Base-by-base conservation (phyloP, 148 eudicot genomes). In the Rhododendron mucronatum region DNA sequence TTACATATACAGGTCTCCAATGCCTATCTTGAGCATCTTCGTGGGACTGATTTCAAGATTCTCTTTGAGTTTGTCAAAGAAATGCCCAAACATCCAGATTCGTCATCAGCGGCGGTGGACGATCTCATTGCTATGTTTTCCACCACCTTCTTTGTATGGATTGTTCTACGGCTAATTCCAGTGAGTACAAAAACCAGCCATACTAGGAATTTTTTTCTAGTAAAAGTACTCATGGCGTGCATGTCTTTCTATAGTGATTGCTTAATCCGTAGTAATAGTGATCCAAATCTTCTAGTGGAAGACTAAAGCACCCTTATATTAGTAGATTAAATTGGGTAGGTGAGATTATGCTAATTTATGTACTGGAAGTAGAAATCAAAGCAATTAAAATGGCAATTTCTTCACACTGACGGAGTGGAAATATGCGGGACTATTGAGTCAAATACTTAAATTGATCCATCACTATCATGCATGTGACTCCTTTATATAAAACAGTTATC, bases 61-160 rank as follows among this genome's bases (percentile, higher is more conserved):
- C 88, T 90, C 39, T 90, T 95, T 78, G 95, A 95, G 83, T 97
- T 93, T 87, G 89, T 93, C 83, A 97, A 94, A 90, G 98, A 97
- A 91, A 97, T 94, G 99, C 99, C 99, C 51, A 94, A 94, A 82
- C 94, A 93, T 80, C 93, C 85, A 89, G 90, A 93, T 82, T 30
- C 8, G 2, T 77, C 79, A 73, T 82, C 91, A 41, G 45, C 45
- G 45, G 7, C 45, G 10, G 85, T 91, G 71, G 53, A 92, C 57
- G 96, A 93, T 91, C 86, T 94, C 47, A 79, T 96, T 45, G 90
- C 95, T 91, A 89, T 91, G 16, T 94, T 94, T 48, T 91, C 95
- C 79, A 88, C 95, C 13, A 91, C 91, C 65, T 96, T 96, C 86
- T 93, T 92, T 80, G 91, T 96, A 77, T 95, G 94, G 90, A 95